These are phyloP conservation scores for Blepharisma stoltei DNA, from an alignment of 73 alveolate species.

Conservation along the genomic window DNA sequence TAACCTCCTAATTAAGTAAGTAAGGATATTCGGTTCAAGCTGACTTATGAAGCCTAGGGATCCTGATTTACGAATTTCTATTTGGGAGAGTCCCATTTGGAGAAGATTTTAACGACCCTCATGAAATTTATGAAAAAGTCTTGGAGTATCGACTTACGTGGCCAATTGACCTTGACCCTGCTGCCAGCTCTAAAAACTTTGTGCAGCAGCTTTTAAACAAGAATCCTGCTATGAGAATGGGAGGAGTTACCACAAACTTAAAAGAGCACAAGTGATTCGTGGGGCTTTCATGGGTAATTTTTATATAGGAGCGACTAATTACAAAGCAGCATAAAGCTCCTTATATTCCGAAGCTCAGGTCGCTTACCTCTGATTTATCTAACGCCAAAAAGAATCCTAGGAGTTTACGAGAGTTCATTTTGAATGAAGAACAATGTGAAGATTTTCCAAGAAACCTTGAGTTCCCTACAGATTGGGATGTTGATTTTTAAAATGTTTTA, in stretches of 20 bases:
- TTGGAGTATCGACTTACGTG: constrained; percentile 8
- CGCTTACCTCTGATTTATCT: too few relatives aligned
- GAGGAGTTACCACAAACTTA: not conserved
- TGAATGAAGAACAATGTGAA: too few relatives aligned
- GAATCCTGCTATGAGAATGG: not conserved
- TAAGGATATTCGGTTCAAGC: constrained; percentile 3
- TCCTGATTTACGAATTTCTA: constrained; percentile 26
- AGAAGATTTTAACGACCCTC: constrained; percentile 2
- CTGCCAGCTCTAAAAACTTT: constrained; percentile 25
- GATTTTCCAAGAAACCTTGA: too few relatives aligned
- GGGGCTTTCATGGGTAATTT: constrained; percentile 16
- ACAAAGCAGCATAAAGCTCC: constrained; percentile 24
- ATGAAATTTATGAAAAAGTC: not conserved
- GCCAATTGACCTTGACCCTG: not conserved
- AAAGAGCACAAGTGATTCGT: constrained; percentile 9
- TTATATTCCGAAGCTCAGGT: not conserved
- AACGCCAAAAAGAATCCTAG: too few relatives aligned
- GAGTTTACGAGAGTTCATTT: too few relatives aligned
- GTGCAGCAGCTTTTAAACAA: constrained; percentile 10
- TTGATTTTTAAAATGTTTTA: too few relatives aligned
- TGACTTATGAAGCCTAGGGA: constrained; percentile 22
- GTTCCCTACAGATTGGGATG: too few relatives aligned
- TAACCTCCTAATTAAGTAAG: too few relatives aligned
- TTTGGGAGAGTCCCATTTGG: constrained; percentile 26
- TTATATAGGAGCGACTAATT: constrained; percentile 2